Evolutionary conservation across 148 eudicot species (phyloP).

Genomic region (Cornus florida): DNA sequence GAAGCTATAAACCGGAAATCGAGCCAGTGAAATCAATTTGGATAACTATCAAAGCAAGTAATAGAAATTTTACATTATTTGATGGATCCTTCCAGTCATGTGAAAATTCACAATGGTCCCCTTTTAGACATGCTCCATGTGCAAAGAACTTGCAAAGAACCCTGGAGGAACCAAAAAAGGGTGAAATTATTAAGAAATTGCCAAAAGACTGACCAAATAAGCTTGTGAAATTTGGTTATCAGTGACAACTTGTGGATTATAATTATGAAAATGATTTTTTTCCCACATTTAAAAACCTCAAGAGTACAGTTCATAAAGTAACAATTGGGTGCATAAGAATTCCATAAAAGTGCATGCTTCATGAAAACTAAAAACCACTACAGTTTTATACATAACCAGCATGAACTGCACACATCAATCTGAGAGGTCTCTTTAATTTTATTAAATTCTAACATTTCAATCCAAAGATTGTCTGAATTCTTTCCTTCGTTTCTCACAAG

Average conservation of each 20-base stretch:
- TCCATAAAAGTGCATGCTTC: too few species aligned
- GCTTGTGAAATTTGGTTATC: conserved; percentile 2
- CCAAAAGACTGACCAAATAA: neutral
- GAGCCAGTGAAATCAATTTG: neutral
- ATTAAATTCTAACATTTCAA: too few species aligned
- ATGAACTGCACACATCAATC: too few species aligned
- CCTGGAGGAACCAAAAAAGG: conserved; percentile 34
- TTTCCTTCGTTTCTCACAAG: too few species aligned
- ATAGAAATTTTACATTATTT: conserved; percentile 59
- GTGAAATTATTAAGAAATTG: neutral
- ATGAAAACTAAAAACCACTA: too few species aligned
- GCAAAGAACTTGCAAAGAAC: conserved; percentile 90
- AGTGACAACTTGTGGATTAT: neutral
- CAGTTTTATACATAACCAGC: too few species aligned
- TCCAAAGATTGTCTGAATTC: too few species aligned
- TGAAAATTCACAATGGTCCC: conserved; percentile 86
- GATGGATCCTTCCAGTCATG: conserved; percentile 95
- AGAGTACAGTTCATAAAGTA: too few species aligned
- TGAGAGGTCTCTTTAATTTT: too few species aligned
- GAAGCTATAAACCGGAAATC: conserved; percentile 6
- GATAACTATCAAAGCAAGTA: neutral
- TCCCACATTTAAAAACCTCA: neutral
- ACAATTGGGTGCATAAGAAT: too few species aligned
- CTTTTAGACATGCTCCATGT: conserved; percentile 95
- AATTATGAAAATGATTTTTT: neutral